phyloP scores from a whole-genome alignment of 2,329 filamentous ascomycete species.

The Monosporascus sp. region DNA sequence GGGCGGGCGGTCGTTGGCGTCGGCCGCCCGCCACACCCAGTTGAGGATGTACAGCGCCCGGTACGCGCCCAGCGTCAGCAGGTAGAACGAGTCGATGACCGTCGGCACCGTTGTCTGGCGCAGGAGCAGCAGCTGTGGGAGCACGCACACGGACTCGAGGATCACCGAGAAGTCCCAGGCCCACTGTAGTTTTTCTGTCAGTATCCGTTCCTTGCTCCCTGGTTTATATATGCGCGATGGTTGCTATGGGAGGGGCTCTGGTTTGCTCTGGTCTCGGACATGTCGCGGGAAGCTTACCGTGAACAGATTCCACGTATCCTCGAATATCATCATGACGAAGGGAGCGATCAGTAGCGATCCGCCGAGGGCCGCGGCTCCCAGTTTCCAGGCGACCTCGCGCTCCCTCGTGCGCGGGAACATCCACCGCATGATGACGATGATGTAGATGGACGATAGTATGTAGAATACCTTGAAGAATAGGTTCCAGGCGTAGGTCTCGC shows the following conservation, averaged over 20 bases:
- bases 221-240: background rate
- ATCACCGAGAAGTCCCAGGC: slow-evolving; percentile 87
- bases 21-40: slow-evolving; percentile 70
- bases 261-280: background rate
- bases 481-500: slow-evolving; percentile 57
- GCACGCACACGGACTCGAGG: slow-evolving; percentile 83
- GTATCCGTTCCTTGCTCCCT: background rate
- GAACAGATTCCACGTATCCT: slow-evolving; percentile 44
- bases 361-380: slow-evolving; percentile 64
- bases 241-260: slow-evolving; percentile 9
- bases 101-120: slow-evolving; percentile 94
- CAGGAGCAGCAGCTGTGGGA: slow-evolving; percentile 85
- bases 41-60: slow-evolving; percentile 86
- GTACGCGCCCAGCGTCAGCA: slow-evolving; percentile 81
- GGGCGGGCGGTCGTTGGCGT: slow-evolving; percentile 51
- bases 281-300: slow-evolving; percentile 33
- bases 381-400: slow-evolving; percentile 87
- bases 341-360: slow-evolving; percentile 65
- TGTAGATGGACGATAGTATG: slow-evolving; percentile 77
- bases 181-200: slow-evolving; percentile 42
- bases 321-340: slow-evolving; percentile 65
- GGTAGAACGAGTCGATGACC: slow-evolving; percentile 95
- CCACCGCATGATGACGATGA: slow-evolving; percentile 81
- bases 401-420: slow-evolving; percentile 84
- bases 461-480: slow-evolving; percentile 86